These are phyloP conservation scores for Pelargonium exstipulatum DNA, from an alignment of 441 rosid species.

Conservation along the genomic window DNA sequence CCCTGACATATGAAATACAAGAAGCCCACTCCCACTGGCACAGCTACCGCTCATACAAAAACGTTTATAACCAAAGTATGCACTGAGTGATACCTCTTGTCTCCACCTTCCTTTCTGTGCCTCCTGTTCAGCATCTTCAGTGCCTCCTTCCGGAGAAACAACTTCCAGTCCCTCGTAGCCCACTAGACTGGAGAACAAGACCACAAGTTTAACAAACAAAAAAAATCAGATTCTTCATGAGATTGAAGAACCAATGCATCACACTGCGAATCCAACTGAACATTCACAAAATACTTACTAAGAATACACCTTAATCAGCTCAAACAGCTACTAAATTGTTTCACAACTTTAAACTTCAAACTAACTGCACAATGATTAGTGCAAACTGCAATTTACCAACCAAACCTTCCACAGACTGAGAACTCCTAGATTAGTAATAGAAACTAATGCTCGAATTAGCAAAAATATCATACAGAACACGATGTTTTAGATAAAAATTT, in stretches of 20 bases:
- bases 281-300: background rate
- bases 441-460: background rate
- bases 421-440: background rate
- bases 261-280: background rate
- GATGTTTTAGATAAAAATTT: too few relatives aligned
- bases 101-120: constrained; percentile 92
- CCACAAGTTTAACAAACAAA: constrained; percentile 15
- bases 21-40: background rate
- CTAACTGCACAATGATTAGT: background rate
- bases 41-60: background rate
- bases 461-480: background rate
- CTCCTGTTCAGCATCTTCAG: constrained; percentile 90
- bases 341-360: constrained; percentile 2
- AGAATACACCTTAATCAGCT: background rate
- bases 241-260: background rate
- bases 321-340: background rate
- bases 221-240: background rate
- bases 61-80: background rate
- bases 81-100: constrained; percentile 52
- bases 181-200: constrained; percentile 43
- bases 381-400: background rate
- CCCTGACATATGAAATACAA: background rate
- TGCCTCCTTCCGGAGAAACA: constrained; percentile 88
- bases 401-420: background rate
- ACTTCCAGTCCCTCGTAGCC: constrained; percentile 93